phyloP scores from a whole-genome alignment of 371 early-diverging fungal genomes.

The Mucor racemosus region DNA sequence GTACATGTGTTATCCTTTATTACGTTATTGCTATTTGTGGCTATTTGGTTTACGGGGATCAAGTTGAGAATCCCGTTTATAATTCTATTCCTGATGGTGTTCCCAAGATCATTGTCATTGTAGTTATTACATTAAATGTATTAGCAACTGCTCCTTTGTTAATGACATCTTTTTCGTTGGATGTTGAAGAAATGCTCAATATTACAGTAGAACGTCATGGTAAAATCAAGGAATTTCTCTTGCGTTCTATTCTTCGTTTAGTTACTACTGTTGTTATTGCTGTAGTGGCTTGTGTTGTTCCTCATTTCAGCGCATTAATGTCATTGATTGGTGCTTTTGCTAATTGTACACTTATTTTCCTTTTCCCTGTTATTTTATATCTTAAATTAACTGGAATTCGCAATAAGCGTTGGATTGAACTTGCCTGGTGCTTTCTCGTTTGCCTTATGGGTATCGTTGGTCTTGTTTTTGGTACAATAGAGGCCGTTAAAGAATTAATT shows the following conservation, averaged over 20 bases:
- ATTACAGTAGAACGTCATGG: conserved; percentile 54
- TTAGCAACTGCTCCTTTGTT: conserved; percentile 78
- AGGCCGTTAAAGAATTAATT: conserved; percentile 63
- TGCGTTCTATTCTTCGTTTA: conserved; percentile 27
- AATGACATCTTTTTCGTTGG: conserved; percentile 75
- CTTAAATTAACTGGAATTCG: conserved; percentile 71
- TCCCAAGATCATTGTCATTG: conserved; percentile 58
- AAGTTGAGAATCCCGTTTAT: conserved; percentile 74
- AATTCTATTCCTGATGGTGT: conserved; percentile 69
- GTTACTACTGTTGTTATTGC: conserved; percentile 36
- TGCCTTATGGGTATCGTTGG: conserved; percentile 73
- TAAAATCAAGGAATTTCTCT: conserved; percentile 23
- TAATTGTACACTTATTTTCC: conserved; percentile 79
- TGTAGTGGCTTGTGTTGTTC: conserved; percentile 71
- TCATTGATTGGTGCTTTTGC: conserved; percentile 84
- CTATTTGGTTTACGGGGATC: conserved; percentile 81
- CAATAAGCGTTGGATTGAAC: conserved; percentile 59
- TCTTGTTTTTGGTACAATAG: conserved; percentile 75
- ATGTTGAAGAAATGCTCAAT: conserved; percentile 60
- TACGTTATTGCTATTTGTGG: conserved; percentile 76
- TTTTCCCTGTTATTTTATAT: conserved; percentile 83
- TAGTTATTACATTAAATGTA: conserved; percentile 80
- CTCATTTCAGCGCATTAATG: conserved; percentile 86
- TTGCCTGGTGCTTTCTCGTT: conserved; percentile 61
- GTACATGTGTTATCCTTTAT: conserved; percentile 78